Conservation (phyloP, 1,284 basidiomycete species). For the Ceratobasidium sp. region DNA sequence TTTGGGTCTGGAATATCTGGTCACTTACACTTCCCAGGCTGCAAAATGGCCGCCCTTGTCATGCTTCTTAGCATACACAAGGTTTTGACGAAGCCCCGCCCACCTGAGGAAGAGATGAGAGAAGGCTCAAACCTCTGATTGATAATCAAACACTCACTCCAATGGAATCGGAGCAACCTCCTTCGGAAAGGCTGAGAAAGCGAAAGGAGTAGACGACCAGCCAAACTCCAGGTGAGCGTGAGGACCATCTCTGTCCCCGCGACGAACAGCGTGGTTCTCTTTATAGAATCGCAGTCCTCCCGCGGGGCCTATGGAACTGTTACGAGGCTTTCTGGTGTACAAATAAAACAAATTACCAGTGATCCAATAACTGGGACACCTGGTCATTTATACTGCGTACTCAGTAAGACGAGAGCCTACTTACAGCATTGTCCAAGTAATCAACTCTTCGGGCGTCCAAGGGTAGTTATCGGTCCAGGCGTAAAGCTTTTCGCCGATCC, state of each 20-base stretch:
- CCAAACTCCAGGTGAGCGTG: constrained; percentile 33
- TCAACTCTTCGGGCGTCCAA: constrained; percentile 50
- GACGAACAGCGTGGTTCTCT: constrained; percentile 41
- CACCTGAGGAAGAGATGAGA: constrained; percentile 35
- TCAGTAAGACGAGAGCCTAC: not conserved
- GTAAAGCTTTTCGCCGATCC: constrained; percentile 50
- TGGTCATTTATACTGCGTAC: not conserved
- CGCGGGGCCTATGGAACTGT: constrained; percentile 15
- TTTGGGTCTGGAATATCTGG: not conserved
- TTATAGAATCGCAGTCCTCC: constrained; percentile 48
- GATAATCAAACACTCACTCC: constrained; percentile 47
- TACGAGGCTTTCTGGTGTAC: not conserved
- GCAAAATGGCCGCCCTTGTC: constrained; percentile 50
- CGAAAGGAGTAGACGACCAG: constrained; percentile 47
- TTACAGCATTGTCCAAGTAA: constrained; percentile 50
- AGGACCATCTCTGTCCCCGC: constrained; percentile 29
- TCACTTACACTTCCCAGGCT: constrained; percentile 49
- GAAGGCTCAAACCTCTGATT: not conserved
- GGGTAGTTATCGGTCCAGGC: constrained; percentile 50
- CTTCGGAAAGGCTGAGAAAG: constrained; percentile 46
- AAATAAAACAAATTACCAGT: not conserved
- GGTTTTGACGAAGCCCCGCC: constrained; percentile 48
- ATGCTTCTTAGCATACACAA: constrained; percentile 47
- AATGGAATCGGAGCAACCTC: constrained; percentile 47
- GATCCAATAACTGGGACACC: constrained; percentile 34